Conservation (phyloP, 177 flowering plant genomes). For the Vitis hybrid region DNA sequence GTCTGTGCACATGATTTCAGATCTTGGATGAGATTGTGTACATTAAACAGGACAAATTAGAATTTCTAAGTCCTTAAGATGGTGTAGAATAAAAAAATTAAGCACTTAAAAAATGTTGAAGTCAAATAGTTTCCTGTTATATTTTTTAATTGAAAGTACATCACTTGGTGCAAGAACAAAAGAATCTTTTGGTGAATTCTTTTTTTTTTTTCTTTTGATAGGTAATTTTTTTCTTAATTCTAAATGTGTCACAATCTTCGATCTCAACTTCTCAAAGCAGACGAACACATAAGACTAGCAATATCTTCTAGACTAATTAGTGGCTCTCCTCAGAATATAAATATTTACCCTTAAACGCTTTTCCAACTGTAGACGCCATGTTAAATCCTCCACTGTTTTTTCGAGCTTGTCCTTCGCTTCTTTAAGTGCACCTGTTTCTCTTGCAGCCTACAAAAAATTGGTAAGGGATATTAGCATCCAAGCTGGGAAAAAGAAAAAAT, state of each 20-base stretch:
- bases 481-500: no score
- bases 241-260: neutral
- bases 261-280: neutral
- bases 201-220: neutral
- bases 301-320: neutral
- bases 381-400: slow-evolving; percentile 39
- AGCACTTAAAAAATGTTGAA: neutral
- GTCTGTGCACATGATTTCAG: slow-evolving; percentile 51
- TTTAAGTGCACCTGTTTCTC: slow-evolving; percentile 45
- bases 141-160: no score
- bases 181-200: neutral
- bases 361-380: slow-evolving; percentile 38
- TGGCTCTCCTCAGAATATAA: neutral
- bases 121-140: neutral
- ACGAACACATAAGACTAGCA: neutral
- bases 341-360: slow-evolving; percentile 30
- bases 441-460: slow-evolving; percentile 27
- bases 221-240: no score
- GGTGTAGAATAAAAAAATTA: neutral
- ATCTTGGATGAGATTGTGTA: neutral
- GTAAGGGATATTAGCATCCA: neutral
- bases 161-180: neutral
- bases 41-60: neutral
- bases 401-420: slow-evolving; percentile 42
- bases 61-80: neutral